phyloP scores from a whole-genome alignment of 768 basidiomycete genomes.

The Glaciozyma martinii region DNA sequence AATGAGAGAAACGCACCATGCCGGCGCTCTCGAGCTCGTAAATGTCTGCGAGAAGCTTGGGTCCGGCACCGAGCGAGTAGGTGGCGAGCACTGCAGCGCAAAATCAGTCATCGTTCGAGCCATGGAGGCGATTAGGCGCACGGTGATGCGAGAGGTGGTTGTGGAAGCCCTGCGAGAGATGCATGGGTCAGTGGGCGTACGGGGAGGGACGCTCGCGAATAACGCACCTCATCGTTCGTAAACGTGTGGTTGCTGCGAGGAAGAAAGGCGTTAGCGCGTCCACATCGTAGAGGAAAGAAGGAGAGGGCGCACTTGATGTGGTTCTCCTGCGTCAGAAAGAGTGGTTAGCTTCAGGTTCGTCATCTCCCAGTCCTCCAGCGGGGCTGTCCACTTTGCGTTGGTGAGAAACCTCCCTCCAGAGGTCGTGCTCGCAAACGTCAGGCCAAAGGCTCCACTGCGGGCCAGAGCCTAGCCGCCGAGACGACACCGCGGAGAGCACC shows the following conservation, averaged over 20 bases:
- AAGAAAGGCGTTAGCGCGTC: background rate
- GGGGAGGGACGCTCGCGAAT: background rate
- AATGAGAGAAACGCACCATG: background rate
- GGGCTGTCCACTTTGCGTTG: too few species aligned
- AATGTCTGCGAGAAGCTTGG: conserved; percentile 17
- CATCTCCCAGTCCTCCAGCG: too few species aligned
- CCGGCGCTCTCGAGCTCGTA: conserved; percentile 13
- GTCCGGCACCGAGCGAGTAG: conserved; percentile 22
- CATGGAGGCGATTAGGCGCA: background rate
- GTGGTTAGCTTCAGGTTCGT: background rate
- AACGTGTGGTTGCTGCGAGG: conserved; percentile 17
- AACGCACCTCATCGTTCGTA: conserved; percentile 21
- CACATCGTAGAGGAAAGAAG: too few species aligned
- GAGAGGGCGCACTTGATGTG: conserved; percentile 9
- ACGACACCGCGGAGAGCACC: too few species aligned
- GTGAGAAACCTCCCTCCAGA: too few species aligned
- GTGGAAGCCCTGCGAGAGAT: conserved; percentile 21
- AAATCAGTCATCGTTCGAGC: background rate
- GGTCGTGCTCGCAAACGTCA: too few species aligned
- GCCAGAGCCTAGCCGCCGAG: too few species aligned
- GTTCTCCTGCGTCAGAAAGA: conserved; percentile 8
- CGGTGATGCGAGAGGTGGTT: conserved; percentile 28
- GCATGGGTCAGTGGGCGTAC: background rate
- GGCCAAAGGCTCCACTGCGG: too few species aligned
- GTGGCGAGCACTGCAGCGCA: conserved; percentile 16